Percentiles rank a stretch among this genome's conserved stretches.
phyloP scores from a whole-genome alignment of 1,139 yeast species.

The Geotrichum macrosporum region DNA sequence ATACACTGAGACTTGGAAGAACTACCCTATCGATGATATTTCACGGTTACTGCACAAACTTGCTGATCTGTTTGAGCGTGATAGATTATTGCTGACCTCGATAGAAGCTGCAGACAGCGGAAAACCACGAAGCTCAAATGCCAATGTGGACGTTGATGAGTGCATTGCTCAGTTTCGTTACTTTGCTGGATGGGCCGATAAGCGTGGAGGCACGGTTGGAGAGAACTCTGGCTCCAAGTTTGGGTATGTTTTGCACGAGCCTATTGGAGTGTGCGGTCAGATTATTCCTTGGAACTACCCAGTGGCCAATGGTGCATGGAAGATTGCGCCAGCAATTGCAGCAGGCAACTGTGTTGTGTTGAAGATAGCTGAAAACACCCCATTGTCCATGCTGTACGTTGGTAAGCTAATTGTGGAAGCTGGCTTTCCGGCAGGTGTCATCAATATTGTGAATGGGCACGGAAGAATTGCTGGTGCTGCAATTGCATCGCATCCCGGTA shows the following conservation, averaged over 20 bases:
- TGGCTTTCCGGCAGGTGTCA: conserved; percentile 74
- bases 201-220: conserved; percentile 62
- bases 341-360: conserved; percentile 73
- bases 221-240: conserved; percentile 62
- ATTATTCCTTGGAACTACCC: conserved; percentile 93
- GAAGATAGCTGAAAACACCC: conserved; percentile 77
- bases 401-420: conserved; percentile 60
- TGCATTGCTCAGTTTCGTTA: conserved; percentile 57
- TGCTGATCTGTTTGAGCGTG: conserved; percentile 60
- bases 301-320: conserved; percentile 76
- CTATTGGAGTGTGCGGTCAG: conserved; percentile 79
- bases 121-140: conserved; percentile 58
- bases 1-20: conserved; percentile 45
- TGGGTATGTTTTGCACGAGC: conserved; percentile 58
- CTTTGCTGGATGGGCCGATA: conserved; percentile 82
- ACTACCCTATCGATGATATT: conserved; percentile 49
- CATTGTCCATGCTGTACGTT: conserved; percentile 64
- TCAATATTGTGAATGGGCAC: conserved; percentile 68
- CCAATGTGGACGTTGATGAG: conserved; percentile 55
- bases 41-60: conserved; percentile 56
- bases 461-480: conserved; percentile 78
- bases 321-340: conserved; percentile 74
- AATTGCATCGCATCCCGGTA: conserved; percentile 60
- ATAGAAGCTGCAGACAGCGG: conserved; percentile 83
- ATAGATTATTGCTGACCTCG: conserved; percentile 56